Evolutionary conservation across 441 rosid species (phyloP).

Genomic region (Erodium trifolium): DNA sequence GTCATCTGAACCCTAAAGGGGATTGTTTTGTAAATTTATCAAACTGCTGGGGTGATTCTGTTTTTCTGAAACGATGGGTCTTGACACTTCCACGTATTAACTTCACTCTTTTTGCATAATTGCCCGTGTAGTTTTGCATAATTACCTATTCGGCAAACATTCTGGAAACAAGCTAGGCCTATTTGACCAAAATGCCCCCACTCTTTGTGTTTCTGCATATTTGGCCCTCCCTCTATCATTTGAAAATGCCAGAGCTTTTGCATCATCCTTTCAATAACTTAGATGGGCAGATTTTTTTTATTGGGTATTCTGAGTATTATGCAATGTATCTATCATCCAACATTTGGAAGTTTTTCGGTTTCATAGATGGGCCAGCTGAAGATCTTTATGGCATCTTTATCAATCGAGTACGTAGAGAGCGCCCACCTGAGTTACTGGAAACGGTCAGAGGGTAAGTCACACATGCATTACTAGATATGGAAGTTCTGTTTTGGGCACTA

Average conservation of each 20-base stretch:
- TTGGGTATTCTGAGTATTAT: neutral
- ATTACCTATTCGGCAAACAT: neutral
- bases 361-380: constrained; percentile 82
- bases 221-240: neutral
- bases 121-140: neutral
- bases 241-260: constrained; percentile 32
- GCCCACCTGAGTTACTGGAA: constrained; percentile 64
- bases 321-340: neutral
- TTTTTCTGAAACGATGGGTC: neutral
- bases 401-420: constrained; percentile 67
- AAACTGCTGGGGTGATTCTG: neutral
- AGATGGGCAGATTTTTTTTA: neutral
- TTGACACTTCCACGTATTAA: neutral
- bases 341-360: constrained; percentile 1
- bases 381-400: constrained; percentile 91
- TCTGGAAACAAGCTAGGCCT: neutral
- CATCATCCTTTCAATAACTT: constrained; percentile 26
- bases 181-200: constrained; percentile 1
- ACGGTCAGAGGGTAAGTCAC: constrained; percentile 62
- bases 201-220: neutral
- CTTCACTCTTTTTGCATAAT: neutral
- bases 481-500: constrained; percentile 2
- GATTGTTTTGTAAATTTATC: neutral
- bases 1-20: constrained; percentile 9
- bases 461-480: constrained; percentile 3